phyloP scores from a whole-genome alignment of 2,329 filamentous ascomycete genomes.

The Penicillium hesseltinei region DNA sequence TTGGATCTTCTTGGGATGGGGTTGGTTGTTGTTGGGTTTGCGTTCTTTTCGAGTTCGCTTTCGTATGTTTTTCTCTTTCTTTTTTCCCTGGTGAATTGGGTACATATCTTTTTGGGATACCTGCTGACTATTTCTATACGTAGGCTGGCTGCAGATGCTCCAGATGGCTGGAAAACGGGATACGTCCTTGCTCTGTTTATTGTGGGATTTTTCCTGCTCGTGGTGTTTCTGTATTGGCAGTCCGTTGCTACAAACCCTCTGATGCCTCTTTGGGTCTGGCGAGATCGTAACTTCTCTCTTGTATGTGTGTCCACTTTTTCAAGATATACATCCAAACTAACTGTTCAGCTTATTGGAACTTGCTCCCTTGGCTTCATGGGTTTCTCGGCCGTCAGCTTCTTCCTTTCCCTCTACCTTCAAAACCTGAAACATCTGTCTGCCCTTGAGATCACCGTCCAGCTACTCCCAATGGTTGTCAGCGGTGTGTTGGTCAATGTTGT shows the following conservation, averaged over 20 bases:
- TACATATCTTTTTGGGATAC: not conserved
- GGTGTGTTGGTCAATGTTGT: constrained; percentile 64
- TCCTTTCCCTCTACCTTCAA: constrained; percentile 66
- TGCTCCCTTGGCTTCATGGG: constrained; percentile 62
- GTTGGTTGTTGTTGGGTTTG: constrained; percentile 63
- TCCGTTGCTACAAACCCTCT: constrained; percentile 50
- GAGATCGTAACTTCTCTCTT: constrained; percentile 63
- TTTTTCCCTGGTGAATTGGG: not conserved
- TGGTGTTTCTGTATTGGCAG: constrained; percentile 63
- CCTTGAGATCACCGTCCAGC: constrained; percentile 59
- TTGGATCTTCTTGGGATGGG: constrained; percentile 63
- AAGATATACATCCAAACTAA: not conserved
- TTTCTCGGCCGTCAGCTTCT: constrained; percentile 62
- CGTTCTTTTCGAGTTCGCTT: constrained; percentile 62
- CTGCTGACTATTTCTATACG: constrained; percentile 15
- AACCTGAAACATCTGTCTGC: constrained; percentile 53
- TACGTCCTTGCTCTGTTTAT: constrained; percentile 64
- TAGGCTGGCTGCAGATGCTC: constrained; percentile 53
- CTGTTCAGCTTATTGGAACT: constrained; percentile 52
- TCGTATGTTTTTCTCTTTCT: constrained; percentile 44
- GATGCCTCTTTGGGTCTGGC: constrained; percentile 57
- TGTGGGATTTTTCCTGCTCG: constrained; percentile 57
- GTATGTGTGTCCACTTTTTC: constrained; percentile 37
- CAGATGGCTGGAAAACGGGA: constrained; percentile 60
- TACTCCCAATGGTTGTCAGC: constrained; percentile 64